Evolutionary conservation across 139 green algal genomes (phyloP).

Genomic region (Chlamydomonas applanata): DNA sequence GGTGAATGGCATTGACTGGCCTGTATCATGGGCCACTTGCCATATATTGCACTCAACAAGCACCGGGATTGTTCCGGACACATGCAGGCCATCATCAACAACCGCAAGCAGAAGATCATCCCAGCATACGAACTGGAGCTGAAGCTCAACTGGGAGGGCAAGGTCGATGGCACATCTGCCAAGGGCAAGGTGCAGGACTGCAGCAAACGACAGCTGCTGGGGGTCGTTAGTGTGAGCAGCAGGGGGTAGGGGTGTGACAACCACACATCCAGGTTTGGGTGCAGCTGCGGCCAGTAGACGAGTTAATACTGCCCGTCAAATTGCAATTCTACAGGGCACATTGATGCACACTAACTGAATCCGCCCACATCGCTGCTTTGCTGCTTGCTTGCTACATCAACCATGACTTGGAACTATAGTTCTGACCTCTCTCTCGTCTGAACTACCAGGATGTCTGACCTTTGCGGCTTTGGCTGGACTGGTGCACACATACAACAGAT

Average conservation of each 20-base stretch:
- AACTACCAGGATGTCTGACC: too few relatives aligned
- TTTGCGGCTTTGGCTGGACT: too few relatives aligned
- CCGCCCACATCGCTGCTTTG: too few relatives aligned
- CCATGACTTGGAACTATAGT: too few relatives aligned
- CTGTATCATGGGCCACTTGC: conserved; percentile 1
- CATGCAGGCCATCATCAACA: conserved; percentile 76
- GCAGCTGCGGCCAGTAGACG: too few relatives aligned
- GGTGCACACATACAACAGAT: conserved; percentile 19
- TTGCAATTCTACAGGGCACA: too few relatives aligned
- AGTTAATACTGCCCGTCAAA: too few relatives aligned
- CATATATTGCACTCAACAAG: conserved; percentile 9
- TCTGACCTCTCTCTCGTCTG: not conserved
- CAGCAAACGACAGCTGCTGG: not conserved
- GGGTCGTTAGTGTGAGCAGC: not conserved
- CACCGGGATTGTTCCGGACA: not conserved
- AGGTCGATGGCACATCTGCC: conserved; percentile 38
- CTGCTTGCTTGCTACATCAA: not conserved
- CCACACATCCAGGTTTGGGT: too few relatives aligned
- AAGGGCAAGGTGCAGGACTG: conserved; percentile 37
- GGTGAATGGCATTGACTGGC: not conserved
- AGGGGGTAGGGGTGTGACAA: not conserved
- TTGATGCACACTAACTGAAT: too few relatives aligned
- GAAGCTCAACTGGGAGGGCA: conserved; percentile 59
- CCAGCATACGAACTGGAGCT: conserved; percentile 81
- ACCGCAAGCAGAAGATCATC: conserved; percentile 87